Percentiles rank a stretch among this genome's conserved stretches.
phyloP scores from a whole-genome alignment of 352 stramenopile species.

The Phytopythium ostracodes region DNA sequence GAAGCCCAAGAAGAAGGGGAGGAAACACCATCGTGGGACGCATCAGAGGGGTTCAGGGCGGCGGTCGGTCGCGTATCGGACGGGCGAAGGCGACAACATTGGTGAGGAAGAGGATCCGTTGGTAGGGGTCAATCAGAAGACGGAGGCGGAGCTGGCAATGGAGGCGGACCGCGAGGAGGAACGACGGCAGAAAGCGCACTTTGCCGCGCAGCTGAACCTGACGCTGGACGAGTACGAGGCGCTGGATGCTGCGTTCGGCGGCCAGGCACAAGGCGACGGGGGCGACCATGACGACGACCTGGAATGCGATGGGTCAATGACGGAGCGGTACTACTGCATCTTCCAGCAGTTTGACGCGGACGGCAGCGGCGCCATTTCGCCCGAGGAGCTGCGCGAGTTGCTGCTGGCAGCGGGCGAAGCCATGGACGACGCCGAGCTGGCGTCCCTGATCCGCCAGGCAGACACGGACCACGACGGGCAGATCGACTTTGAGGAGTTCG shows the following conservation, averaged over 20 bases:
- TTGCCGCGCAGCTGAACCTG: constrained; percentile 60
- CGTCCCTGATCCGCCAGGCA: constrained; percentile 52
- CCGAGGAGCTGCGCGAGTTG: constrained; percentile 54
- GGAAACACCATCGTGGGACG: constrained; percentile 4
- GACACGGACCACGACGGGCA: constrained; percentile 69
- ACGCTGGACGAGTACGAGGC: constrained; percentile 67
- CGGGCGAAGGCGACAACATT: no score
- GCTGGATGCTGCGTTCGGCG: constrained; percentile 55
- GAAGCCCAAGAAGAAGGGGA: constrained; percentile 11
- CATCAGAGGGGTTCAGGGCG: background rate
- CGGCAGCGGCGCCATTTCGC: constrained; percentile 71
- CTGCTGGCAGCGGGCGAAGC: constrained; percentile 58
- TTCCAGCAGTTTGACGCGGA: constrained; percentile 81
- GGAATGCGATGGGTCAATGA: constrained; percentile 25
- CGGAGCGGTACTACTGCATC: constrained; percentile 42
- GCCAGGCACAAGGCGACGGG: constrained; percentile 6
- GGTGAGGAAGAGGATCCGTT: constrained; percentile 8
- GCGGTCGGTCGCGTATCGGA: background rate
- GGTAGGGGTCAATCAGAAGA: background rate
- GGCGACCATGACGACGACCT: constrained; percentile 6
- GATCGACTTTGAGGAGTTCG: constrained; percentile 80
- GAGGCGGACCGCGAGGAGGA: constrained; percentile 53
- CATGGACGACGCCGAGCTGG: constrained; percentile 76
- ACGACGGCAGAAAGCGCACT: constrained; percentile 35
- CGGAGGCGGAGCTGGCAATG: constrained; percentile 22